A percentile compares a stretch with the other conserved stretches of the same genome.
phyloP scores from a whole-genome alignment of 306 rosid genomes.

The Begonia peltatifolia region DNA sequence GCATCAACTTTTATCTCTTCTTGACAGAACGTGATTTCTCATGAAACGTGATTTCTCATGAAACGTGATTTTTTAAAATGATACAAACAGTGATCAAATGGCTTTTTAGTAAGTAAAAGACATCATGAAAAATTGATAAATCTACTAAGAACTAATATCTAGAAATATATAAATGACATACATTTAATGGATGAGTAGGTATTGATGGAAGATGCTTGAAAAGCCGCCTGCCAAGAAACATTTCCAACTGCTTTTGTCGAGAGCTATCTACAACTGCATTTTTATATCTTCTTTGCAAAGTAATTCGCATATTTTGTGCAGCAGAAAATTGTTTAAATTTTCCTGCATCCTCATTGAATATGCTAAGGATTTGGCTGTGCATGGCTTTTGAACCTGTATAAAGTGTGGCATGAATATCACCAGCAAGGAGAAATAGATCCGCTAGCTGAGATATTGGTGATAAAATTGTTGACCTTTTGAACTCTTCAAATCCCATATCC shows the following conservation, averaged over 20 bases:
- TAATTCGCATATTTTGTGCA: conserved; percentile 93
- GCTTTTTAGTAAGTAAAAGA: no score
- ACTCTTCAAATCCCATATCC: conserved; percentile 95
- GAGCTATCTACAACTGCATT: conserved; percentile 93
- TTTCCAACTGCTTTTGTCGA: conserved; percentile 93
- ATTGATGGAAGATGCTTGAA: conserved; percentile 98
- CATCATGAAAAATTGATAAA: no score
- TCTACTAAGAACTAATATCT: background rate
- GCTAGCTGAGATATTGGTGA: conserved; percentile 87
- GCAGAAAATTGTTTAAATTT: conserved; percentile 90
- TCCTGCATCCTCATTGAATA: conserved; percentile 88
- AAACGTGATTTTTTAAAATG: no score
- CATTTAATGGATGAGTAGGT: conserved; percentile 76
- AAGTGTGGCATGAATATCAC: conserved; percentile 97
- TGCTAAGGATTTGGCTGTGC: conserved; percentile 99
- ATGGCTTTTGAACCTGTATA: conserved; percentile 97
- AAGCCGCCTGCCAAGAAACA: conserved; percentile 93
- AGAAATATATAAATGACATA: conserved; percentile 31
- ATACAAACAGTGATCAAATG: no score
- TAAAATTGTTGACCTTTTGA: conserved; percentile 79
- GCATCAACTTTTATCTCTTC: no score
- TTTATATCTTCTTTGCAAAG: conserved; percentile 89
- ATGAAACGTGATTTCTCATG: no score
- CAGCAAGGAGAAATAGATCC: conserved; percentile 90
- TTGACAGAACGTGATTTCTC: no score